Evolutionary conservation across 305 asterid species (phyloP).

Genomic region (Fraxinus xanthoxyloides): DNA sequence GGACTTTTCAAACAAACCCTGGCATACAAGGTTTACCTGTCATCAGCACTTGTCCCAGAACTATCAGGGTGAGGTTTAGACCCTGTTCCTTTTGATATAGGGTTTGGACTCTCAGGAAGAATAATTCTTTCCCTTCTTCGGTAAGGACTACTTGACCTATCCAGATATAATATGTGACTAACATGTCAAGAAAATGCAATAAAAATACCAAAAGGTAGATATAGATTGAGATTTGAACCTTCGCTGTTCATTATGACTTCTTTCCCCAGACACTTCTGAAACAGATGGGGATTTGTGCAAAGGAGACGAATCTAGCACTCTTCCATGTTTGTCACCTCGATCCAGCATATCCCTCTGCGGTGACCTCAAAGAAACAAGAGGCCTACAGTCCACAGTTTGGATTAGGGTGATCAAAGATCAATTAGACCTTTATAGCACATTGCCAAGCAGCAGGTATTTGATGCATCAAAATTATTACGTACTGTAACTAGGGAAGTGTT

Average conservation of each 20-base stretch:
- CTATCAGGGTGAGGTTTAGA: conserved; percentile 39
- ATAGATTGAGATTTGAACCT: conserved; percentile 29
- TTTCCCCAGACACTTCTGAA: conserved; percentile 47
- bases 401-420: conserved; percentile 6
- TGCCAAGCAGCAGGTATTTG: conserved; percentile 14
- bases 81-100: conserved; percentile 35
- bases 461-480: neutral
- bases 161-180: conserved; percentile 23
- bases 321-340: conserved; percentile 37
- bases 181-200: conserved; percentile 5
- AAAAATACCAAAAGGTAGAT: conserved; percentile 21
- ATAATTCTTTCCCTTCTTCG: conserved; percentile 35
- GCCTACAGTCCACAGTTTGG: conserved; percentile 36
- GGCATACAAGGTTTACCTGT: conserved; percentile 28
- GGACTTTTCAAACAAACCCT: conserved; percentile 25
- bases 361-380: conserved; percentile 50
- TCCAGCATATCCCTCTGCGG: conserved; percentile 53
- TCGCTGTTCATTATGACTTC: conserved; percentile 33
- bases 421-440: conserved; percentile 10
- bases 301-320: conserved; percentile 31
- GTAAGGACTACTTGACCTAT: conserved; percentile 44
- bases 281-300: conserved; percentile 34
- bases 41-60: conserved; percentile 44
- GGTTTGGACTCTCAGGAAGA: conserved; percentile 36
- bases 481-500: conserved; percentile 16